Conservation (phyloP, 345 rosid species). For the Jatropha curcas region DNA sequence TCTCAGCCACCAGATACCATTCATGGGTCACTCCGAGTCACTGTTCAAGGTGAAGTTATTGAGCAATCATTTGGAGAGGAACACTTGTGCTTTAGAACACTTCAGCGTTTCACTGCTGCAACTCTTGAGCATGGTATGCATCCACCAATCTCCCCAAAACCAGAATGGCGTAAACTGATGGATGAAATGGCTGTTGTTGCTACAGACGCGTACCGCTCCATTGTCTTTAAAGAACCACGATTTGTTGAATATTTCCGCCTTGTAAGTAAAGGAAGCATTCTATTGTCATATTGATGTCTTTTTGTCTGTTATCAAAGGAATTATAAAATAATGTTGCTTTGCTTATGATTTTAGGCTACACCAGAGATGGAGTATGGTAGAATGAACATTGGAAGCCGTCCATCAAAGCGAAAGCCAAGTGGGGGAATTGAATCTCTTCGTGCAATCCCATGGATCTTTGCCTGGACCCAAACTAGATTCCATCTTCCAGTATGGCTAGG, state of each 20-base stretch:
- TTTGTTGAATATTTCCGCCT: slow-evolving; percentile 97
- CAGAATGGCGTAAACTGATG: slow-evolving; percentile 89
- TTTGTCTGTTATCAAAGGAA: slow-evolving; percentile 6
- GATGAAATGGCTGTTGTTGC: slow-evolving; percentile 94
- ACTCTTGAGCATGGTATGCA: slow-evolving; percentile 97
- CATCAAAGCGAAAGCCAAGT: slow-evolving; percentile 92
- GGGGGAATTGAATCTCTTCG: slow-evolving; percentile 96
- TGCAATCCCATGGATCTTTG: slow-evolving; percentile 99
- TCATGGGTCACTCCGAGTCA: slow-evolving; percentile 89
- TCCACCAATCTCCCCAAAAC: slow-evolving; percentile 88
- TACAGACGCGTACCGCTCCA: slow-evolving; percentile 86
- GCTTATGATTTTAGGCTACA: slow-evolving; percentile 66
- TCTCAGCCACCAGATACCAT: slow-evolving; percentile 99
- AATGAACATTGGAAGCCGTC: slow-evolving; percentile 98
- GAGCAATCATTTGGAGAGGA: slow-evolving; percentile 97
- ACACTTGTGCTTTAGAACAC: slow-evolving; percentile 90
- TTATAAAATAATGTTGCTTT: slow-evolving; percentile 14
- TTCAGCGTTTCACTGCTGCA: slow-evolving; percentile 96
- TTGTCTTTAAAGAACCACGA: slow-evolving; percentile 87
- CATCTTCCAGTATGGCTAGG: slow-evolving; percentile 99
- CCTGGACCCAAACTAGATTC: slow-evolving; percentile 98
- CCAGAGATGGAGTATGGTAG: slow-evolving; percentile 97
- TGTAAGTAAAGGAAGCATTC: slow-evolving; percentile 45
- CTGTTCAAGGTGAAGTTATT: slow-evolving; percentile 96
- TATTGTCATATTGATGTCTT: not conserved